phyloP scores from a whole-genome alignment of 2,329 filamentous ascomycete species.

The Knoxdaviesia capensis region DNA sequence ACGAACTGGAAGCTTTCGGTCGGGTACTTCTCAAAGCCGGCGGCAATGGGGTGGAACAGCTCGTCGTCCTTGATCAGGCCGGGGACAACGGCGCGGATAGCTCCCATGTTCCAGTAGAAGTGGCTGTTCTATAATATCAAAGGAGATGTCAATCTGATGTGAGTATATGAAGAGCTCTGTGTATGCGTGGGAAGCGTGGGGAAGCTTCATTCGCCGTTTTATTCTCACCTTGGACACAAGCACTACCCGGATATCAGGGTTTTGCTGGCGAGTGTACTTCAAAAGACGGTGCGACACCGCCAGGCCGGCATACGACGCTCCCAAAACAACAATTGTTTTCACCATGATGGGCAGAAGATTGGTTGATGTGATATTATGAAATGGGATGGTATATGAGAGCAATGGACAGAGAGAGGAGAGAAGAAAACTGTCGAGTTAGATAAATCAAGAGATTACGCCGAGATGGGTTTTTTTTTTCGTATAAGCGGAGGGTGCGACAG shows the following conservation, averaged over 20 bases:
- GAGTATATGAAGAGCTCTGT: not conserved
- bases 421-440: not conserved
- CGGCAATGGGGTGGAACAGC: slow-evolving; percentile 26
- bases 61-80: slow-evolving; percentile 26
- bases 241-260: slow-evolving; percentile 29
- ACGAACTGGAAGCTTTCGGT: slow-evolving; percentile 27
- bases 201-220: slow-evolving; percentile 4
- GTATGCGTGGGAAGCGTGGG: not conserved
- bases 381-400: not conserved
- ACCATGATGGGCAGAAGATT: slow-evolving; percentile 15
- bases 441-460: not conserved
- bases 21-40: slow-evolving; percentile 29
- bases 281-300: slow-evolving; percentile 32
- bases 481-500: too few species aligned
- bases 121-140: slow-evolving; percentile 23
- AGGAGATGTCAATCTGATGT: not conserved
- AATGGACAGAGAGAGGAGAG: not conserved
- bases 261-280: slow-evolving; percentile 24
- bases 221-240: slow-evolving; percentile 29
- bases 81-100: slow-evolving; percentile 33
- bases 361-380: not conserved
- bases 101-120: slow-evolving; percentile 38
- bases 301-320: slow-evolving; percentile 31
- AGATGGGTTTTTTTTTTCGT: too few species aligned
- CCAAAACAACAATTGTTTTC: slow-evolving; percentile 32